phyloP scores from a whole-genome alignment of 352 stramenopile genomes.

The Globisporangium cederbergense region DNA sequence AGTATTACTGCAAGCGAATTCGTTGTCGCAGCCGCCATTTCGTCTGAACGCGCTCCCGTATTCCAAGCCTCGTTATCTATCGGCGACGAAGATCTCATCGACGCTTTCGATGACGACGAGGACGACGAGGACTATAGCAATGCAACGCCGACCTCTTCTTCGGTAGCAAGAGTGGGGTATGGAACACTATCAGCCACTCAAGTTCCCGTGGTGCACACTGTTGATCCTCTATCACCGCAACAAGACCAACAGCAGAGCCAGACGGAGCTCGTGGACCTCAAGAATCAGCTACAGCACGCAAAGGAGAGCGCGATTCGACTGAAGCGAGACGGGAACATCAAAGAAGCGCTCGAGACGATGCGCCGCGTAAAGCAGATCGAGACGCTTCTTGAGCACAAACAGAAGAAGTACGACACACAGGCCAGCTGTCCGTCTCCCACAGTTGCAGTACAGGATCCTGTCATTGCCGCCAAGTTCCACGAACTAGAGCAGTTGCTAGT shows the following conservation, averaged over 20 bases:
- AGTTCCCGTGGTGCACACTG: not conserved
- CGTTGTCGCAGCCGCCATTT: not conserved
- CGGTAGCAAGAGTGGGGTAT: not conserved
- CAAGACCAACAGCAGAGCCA: slow-evolving; percentile 5
- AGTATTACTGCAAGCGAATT: not conserved
- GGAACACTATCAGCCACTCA: not conserved
- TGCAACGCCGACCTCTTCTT: not conserved
- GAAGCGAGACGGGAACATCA: slow-evolving; percentile 57
- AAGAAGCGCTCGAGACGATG: slow-evolving; percentile 60
- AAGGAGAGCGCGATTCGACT: slow-evolving; percentile 43
- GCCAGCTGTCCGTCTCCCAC: not conserved
- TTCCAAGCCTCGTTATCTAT: slow-evolving; percentile 23
- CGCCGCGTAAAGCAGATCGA: slow-evolving; percentile 73
- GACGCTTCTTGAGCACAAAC: slow-evolving; percentile 49
- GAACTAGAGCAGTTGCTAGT: slow-evolving; percentile 66
- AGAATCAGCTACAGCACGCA: slow-evolving; percentile 37
- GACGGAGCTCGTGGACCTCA: slow-evolving; percentile 27
- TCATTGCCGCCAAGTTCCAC: slow-evolving; percentile 33
- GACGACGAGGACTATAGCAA: slow-evolving; percentile 25
- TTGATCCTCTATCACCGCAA: not conserved
- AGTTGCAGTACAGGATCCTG: slow-evolving; percentile 15
- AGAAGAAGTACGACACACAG: slow-evolving; percentile 3
- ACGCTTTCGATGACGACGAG: slow-evolving; percentile 60
- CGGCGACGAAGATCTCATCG: slow-evolving; percentile 60
- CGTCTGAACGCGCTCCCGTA: not conserved